These are phyloP conservation scores for Cryphonectria parasitica DNA, from an alignment of 2,329 filamentous ascomycete species.

Conservation along the genomic window DNA sequence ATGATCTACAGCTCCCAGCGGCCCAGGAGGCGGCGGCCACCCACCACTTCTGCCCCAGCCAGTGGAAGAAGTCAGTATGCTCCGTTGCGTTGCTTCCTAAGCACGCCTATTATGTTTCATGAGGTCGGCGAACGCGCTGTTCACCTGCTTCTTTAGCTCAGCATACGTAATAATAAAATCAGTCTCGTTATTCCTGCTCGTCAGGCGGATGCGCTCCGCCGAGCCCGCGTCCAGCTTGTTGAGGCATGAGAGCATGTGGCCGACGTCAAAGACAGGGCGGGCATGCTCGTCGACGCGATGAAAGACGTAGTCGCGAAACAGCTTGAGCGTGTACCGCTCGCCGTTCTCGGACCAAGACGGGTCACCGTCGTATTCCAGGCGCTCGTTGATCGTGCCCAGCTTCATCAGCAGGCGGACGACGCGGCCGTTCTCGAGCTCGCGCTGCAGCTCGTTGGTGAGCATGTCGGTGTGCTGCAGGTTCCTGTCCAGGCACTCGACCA, in stretches of 20 bases:
- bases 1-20: not conserved
- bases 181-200: constrained; percentile 88
- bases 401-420: constrained; percentile 80
- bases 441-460: constrained; percentile 69
- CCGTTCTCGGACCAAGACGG: constrained; percentile 88
- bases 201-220: constrained; percentile 83
- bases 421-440: constrained; percentile 89
- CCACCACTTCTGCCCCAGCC: not conserved
- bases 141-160: constrained; percentile 74
- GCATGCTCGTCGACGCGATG: constrained; percentile 90
- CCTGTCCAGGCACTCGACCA: constrained; percentile 76
- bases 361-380: constrained; percentile 81
- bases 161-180: constrained; percentile 88
- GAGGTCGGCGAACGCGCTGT: constrained; percentile 61
- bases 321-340: constrained; percentile 87
- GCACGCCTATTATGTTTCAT: constrained; percentile 45
- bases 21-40: not conserved
- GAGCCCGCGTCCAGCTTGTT: constrained; percentile 92
- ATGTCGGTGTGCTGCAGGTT: constrained; percentile 80
- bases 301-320: constrained; percentile 97
- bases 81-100: constrained; percentile 12
- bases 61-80: not conserved
- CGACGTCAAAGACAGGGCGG: constrained; percentile 81
- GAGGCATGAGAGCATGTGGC: constrained; percentile 82
- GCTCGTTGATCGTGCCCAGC: constrained; percentile 85